Conservation (phyloP, 768 basidiomycete genomes). For the Boletus vinaceobasis region DNA sequence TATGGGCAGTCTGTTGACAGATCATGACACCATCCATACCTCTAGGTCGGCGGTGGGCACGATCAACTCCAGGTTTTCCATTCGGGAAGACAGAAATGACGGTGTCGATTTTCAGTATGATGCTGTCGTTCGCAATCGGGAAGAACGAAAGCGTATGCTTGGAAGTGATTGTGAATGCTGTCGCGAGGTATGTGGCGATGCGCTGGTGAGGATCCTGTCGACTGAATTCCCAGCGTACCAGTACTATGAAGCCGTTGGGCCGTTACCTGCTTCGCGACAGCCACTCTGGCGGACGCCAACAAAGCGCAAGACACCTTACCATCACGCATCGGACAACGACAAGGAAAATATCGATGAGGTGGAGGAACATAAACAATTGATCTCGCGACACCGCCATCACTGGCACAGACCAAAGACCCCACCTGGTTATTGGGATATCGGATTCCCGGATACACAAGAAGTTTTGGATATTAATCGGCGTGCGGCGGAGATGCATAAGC, state of each 20-base stretch:
- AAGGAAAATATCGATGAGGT: conserved; percentile 35
- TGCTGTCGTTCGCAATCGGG: conserved; percentile 67
- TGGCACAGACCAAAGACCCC: conserved; percentile 75
- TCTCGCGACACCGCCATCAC: conserved; percentile 69
- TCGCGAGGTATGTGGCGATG: conserved; percentile 50
- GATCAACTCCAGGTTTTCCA: conserved; percentile 63
- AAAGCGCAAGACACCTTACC: conserved; percentile 20
- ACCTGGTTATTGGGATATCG: conserved; percentile 87
- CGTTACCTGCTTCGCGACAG: conserved; percentile 63
- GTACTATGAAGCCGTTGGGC: conserved; percentile 80
- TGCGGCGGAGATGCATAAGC: conserved; percentile 69
- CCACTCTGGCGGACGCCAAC: conserved; percentile 76
- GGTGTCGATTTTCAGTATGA: conserved; percentile 70
- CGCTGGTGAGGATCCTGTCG: too few relatives aligned
- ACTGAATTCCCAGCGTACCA: conserved; percentile 26
- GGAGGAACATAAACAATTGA: conserved; percentile 59
- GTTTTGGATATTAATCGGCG: conserved; percentile 68
- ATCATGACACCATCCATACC: background rate
- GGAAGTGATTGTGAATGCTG: conserved; percentile 84
- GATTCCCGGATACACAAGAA: conserved; percentile 85
- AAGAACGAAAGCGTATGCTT: conserved; percentile 61
- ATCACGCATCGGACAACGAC: conserved; percentile 4
- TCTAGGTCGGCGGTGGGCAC: conserved; percentile 35
- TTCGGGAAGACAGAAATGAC: conserved; percentile 62
- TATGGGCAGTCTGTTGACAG: background rate